A percentile compares a stretch with the other conserved stretches of the same genome.
Conservation (phyloP, 2,329 filamentous ascomycete species). For the Penicillium sp. region DNA sequence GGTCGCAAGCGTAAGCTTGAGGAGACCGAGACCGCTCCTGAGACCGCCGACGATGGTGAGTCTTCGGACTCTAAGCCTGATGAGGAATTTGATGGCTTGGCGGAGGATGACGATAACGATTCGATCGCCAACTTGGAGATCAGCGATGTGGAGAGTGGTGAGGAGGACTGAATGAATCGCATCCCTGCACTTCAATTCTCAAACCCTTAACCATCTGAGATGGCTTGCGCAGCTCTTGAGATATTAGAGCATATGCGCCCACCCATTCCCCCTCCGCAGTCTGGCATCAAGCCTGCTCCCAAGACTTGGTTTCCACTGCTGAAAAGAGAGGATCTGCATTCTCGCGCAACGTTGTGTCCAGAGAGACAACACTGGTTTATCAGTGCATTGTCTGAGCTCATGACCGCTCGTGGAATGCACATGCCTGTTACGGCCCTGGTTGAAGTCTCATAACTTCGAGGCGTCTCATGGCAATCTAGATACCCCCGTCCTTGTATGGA, state of each 20-base stretch:
- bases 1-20: slow-evolving; percentile 72
- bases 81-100: slow-evolving; percentile 39
- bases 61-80: slow-evolving; percentile 38
- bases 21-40: slow-evolving; percentile 44
- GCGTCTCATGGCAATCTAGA: not conserved
- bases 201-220: not conserved
- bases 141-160: slow-evolving; percentile 43
- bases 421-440: not conserved
- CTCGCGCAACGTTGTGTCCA: not conserved
- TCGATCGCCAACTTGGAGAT: slow-evolving; percentile 46
- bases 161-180: slow-evolving; percentile 36
- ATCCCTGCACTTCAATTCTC: not conserved
- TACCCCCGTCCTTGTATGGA: slow-evolving; percentile 5
- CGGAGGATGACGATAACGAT: slow-evolving; percentile 45
- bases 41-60: slow-evolving; percentile 34
- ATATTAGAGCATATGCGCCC: not conserved
- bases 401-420: not conserved
- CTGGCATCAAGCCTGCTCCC: not conserved
- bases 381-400: not conserved
- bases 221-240: not conserved
- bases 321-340: not conserved
- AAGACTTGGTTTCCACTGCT: not conserved
- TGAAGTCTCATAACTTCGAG: not conserved
- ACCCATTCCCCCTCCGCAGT: not conserved
- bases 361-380: not conserved